phyloP scores from a whole-genome alignment of 2,329 filamentous ascomycete species.

The Nothomitra cinnamomea region DNA sequence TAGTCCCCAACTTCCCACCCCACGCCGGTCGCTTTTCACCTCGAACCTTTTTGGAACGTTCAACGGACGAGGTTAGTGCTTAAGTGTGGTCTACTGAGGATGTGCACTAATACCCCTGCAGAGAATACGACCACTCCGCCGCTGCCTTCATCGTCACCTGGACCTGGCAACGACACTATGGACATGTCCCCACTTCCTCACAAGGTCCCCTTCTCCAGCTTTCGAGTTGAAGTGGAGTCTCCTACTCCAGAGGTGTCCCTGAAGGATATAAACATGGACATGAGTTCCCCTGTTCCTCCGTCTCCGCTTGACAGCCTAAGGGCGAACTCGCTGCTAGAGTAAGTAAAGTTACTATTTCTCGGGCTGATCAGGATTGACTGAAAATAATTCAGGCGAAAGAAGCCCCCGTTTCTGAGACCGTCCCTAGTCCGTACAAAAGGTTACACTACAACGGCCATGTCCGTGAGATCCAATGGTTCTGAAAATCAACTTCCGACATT shows the following conservation, averaged over 20 bases:
- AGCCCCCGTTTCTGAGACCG: conserved; percentile 53
- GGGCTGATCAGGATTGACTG: neutral
- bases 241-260: conserved; percentile 45
- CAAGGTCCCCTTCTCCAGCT: conserved; percentile 51
- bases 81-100: neutral
- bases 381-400: conserved; percentile 30
- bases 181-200: conserved; percentile 87
- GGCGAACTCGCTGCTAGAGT: conserved; percentile 8
- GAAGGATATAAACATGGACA: conserved; percentile 15
- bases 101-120: conserved; percentile 22
- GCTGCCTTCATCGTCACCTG: conserved; percentile 68
- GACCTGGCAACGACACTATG: conserved; percentile 58
- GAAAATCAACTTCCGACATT: conserved; percentile 57
- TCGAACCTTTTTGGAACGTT: conserved; percentile 45
- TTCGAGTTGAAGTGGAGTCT: conserved; percentile 50
- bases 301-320: conserved; percentile 4
- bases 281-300: conserved; percentile 2
- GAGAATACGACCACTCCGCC: conserved; percentile 73
- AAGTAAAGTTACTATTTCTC: conserved; percentile 9
- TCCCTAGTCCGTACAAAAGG: conserved; percentile 60
- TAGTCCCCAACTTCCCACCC: conserved; percentile 70
- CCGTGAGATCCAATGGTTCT: conserved; percentile 37
- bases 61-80: conserved; percentile 41
- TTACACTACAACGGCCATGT: conserved; percentile 48
- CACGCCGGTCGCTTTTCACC: conserved; percentile 71